Base-by-base conservation (phyloP, 257 asterid genomes). In the Rhazya stricta region DNA sequence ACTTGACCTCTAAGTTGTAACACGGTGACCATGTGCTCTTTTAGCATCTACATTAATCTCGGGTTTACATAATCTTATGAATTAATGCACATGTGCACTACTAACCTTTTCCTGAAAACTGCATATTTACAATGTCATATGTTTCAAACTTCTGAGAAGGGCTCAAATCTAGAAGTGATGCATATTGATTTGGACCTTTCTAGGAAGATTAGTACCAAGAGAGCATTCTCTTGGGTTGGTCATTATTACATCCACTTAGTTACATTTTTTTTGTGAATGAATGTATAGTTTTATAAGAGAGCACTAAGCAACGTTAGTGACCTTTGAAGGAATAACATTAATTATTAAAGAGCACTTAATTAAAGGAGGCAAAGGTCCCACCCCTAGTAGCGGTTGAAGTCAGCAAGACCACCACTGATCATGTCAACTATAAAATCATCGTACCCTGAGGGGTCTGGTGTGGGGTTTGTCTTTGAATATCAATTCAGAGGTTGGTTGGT, bases 401-500 rank as follows among this genome's bases (percentile, higher is more conserved):
- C 19, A 54, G 62, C 62, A 54, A 27, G 27, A 51, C 58, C 58
- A 51, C 8, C 21, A 51, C 9, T 1, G 25, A 12, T 10, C 66
- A 32, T 13, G 34, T 10, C 10, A 54, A 54, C 25, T 21, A 1
- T 21, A 4, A n/a, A 21, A 10, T 58, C 10, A 58, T 54, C 2
- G 32, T 5, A 8, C 7, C 66, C 66, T 27, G 18, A 25, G 57
- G 66, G 50, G 50, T 9, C 0, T 27, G 25, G 69, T 5, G 68
- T 32, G 46, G 69, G 69, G 29, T n/a, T 34, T 36, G 46, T 36
- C 46, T 36, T 62, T 63, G 69, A 63, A 63, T 63, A 32, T 62
- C 13, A 34, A 34, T 34, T 63, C 46, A 62, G 5, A 6, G 34
- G 68, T 42, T 15, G n/a, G 68, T 62, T 15, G 68, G 15, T 25